Percentiles rank a stretch among this genome's conserved stretches.
These are phyloP conservation scores for Aspergillus persii DNA, from an alignment of 2,329 filamentous ascomycete species.

Conservation along the genomic window DNA sequence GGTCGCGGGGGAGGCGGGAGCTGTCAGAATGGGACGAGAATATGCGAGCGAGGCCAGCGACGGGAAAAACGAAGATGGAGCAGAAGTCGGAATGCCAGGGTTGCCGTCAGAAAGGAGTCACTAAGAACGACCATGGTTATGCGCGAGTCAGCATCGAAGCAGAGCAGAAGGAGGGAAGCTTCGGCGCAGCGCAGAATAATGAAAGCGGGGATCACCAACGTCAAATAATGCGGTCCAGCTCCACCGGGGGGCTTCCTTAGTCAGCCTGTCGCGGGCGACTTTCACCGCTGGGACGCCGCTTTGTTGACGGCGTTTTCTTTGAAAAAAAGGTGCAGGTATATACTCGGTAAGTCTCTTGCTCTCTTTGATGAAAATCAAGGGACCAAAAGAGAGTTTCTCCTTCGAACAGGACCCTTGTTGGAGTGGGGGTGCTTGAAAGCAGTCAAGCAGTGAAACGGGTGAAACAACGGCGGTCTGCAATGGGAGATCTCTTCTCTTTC, in stretches of 20 bases:
- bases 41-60: not conserved
- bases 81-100: not conserved
- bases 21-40: not conserved
- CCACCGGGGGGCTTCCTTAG: constrained; percentile 21
- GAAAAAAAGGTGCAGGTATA: too few species aligned
- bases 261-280: not conserved
- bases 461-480: not conserved
- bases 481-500: not conserved
- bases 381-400: too few species aligned
- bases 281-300: not conserved
- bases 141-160: not conserved
- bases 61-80: not conserved
- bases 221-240: constrained; percentile 33
- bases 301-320: not conserved
- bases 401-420: not conserved
- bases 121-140: not conserved
- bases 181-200: constrained; percentile 14
- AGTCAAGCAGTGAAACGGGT: not conserved
- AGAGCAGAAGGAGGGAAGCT: constrained; percentile 4
- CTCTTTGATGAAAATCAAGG: not conserved
- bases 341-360: too few species aligned
- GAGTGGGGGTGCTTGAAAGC: not conserved
- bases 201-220: constrained; percentile 33
- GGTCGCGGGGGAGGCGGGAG: not conserved
- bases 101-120: not conserved